Evolutionary conservation across 2,329 filamentous ascomycete genomes (phyloP).

Genomic region (Neophaeococcomyces aloes): DNA sequence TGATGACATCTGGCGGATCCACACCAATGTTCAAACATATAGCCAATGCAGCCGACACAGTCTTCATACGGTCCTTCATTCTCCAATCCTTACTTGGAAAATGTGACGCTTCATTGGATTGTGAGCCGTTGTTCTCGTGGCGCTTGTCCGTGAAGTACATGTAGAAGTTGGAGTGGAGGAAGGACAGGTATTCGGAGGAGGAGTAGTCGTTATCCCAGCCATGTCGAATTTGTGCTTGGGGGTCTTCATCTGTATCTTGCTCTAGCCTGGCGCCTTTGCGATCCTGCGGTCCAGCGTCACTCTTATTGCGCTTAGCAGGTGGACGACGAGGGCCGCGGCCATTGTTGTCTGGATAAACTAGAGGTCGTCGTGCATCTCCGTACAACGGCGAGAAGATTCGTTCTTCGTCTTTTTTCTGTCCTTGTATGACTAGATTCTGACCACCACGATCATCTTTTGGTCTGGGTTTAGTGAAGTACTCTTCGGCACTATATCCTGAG

Average conservation of each 20-base stretch:
- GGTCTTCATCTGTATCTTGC: slow-evolving; percentile 41
- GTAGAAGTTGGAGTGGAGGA: slow-evolving; percentile 89
- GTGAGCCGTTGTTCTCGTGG: slow-evolving; percentile 86
- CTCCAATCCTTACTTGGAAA: slow-evolving; percentile 80
- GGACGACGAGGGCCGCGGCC: background rate
- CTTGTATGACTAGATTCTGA: too few relatives aligned
- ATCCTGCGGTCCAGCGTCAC: slow-evolving; percentile 41
- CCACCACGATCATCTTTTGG: too few relatives aligned
- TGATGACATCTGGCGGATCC: slow-evolving; percentile 91
- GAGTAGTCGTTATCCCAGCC: slow-evolving; percentile 90
- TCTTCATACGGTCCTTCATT: slow-evolving; percentile 93
- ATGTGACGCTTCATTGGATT: slow-evolving; percentile 46
- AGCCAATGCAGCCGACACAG: slow-evolving; percentile 85
- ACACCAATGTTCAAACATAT: slow-evolving; percentile 96
- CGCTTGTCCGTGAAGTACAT: slow-evolving; percentile 99
- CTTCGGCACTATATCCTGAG: too few relatives aligned
- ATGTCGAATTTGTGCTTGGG: slow-evolving; percentile 50
- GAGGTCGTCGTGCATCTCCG: slow-evolving; percentile 1
- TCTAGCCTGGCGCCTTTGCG: slow-evolving; percentile 28
- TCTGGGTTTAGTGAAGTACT: too few relatives aligned
- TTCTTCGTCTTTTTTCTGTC: too few relatives aligned
- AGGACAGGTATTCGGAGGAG: slow-evolving; percentile 76
- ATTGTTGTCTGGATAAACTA: slow-evolving; percentile 4
- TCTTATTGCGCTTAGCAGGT: slow-evolving; percentile 36
- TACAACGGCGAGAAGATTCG: background rate